Evolutionary conservation across 495 filamentous ascomycete species (phyloP), one percentile per base, ranked within the genome.

Genomic region (Daldinia bambusicola): DNA sequence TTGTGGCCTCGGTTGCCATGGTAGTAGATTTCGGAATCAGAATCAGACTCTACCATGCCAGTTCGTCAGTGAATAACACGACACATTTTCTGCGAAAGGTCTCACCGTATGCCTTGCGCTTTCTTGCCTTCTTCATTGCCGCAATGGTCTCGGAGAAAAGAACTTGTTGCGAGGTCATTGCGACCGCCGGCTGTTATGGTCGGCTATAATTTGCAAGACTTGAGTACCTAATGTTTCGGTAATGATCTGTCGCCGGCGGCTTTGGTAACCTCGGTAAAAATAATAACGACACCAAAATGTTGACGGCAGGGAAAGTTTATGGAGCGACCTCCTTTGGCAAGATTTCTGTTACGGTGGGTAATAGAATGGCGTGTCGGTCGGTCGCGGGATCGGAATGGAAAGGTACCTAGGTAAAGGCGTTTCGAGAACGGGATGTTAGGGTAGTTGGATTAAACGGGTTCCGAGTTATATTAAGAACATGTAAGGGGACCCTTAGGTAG

Each of bases 1-100:
- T 97, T 99, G 78, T 97, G 92, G 52, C 92, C 93, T 74, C 95
- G 92, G 79, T 97, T 98, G 7, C 92, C 94, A 58, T 88, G 88
- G 76, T 89, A 87, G 45, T 88, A 86, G 74, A 95, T 92, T 48
- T 89, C 87, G 69, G 93, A 91, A 78, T 98, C 95, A 20, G 93
- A 93, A 74, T 95, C 94, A 50, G 92, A 92, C 55, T 91, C 94
- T 97, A 75, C 34, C 67, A 64, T 22, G 34, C 53, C 36, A 53
- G 55, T 9, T 63, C 64, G 40, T 74, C 56, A 74, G 59, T 50
- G 32, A 63, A 34, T 26, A 37, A 61, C 43, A 40, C 16, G 1
- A 14, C 72, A 69, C 7, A 14, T 26, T 1, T 16, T 52, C 55
- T 41, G 8, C 32, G 1, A 0, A 34, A 22, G 20, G 58, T 32